Percentiles rank a stretch among this genome's conserved stretches.
phyloP scores from a whole-genome alignment of 306 rosid genomes.

The Lagenaria siceraria region DNA sequence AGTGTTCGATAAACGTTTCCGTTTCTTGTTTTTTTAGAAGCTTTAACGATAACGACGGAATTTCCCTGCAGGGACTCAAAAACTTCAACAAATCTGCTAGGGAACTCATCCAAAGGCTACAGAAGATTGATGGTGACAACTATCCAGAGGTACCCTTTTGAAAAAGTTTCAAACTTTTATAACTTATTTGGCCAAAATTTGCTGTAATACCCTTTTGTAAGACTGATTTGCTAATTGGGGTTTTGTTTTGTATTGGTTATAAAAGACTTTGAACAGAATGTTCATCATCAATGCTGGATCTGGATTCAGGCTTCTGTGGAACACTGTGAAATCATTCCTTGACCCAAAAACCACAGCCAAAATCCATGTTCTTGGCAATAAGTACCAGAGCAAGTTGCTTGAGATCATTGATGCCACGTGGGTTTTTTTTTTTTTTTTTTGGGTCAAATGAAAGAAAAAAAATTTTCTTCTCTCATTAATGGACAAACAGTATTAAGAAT shows the following conservation, averaged over 20 bases:
- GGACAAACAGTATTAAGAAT: background rate
- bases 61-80: conserved; percentile 49
- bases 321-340: conserved; percentile 74
- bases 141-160: conserved; percentile 70
- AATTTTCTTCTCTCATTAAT: background rate
- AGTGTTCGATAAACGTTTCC: background rate
- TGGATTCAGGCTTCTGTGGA: conserved; percentile 91
- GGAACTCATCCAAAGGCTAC: conserved; percentile 67
- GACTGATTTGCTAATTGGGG: background rate
- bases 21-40: background rate
- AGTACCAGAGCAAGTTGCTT: conserved; percentile 89
- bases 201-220: background rate
- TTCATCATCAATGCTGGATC: conserved; percentile 97
- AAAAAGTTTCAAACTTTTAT: background rate
- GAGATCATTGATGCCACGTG: conserved; percentile 84
- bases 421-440: background rate
- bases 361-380: conserved; percentile 85
- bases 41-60: background rate
- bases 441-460: background rate
- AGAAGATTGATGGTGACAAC: conserved; percentile 92
- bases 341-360: conserved; percentile 88
- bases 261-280: conserved; percentile 74
- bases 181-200: background rate
- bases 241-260: background rate
- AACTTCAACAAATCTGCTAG: conserved; percentile 79